These are phyloP conservation scores for Cryptomeria japonica DNA, from an alignment of 75 land plant species.

Conservation along the genomic window DNA sequence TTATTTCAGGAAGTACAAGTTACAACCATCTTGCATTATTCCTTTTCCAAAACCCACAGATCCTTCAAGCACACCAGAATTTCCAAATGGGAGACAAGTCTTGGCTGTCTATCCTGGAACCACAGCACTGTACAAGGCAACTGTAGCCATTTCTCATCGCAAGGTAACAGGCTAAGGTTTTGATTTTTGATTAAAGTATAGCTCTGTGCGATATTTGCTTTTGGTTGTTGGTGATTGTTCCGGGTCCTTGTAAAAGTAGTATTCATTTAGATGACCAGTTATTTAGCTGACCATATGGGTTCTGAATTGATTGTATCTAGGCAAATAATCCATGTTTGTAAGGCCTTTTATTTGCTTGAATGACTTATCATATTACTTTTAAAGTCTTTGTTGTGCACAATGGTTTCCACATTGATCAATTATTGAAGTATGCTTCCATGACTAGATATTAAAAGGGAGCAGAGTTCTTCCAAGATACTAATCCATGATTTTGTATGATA, in stretches of 20 bases:
- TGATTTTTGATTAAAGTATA: background rate
- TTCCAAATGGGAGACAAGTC: conserved; percentile 70
- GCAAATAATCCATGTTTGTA: background rate
- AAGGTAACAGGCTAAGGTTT: conserved; percentile 55
- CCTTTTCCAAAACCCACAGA: conserved; percentile 84
- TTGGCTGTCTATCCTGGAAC: conserved; percentile 98
- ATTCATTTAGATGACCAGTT: background rate
- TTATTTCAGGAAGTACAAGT: conserved; percentile 77
- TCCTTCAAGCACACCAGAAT: conserved; percentile 72
- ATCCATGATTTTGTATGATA: background rate
- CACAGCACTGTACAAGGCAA: conserved; percentile 94
- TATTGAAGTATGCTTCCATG: background rate
- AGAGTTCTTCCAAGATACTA: background rate
- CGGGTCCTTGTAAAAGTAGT: background rate
- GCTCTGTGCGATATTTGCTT: background rate
- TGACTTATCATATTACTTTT: background rate
- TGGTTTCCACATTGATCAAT: background rate
- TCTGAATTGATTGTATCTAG: background rate
- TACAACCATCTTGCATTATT: conserved; percentile 76
- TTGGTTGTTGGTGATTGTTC: background rate
- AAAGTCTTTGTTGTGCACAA: background rate
- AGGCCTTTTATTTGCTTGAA: background rate
- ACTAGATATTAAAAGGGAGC: background rate
- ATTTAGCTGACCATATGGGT: background rate
- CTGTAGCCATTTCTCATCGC: conserved; percentile 75